Base-by-base conservation (phyloP, 2,329 filamentous ascomycete genomes). In the Beauveria brongniartii region DNA sequence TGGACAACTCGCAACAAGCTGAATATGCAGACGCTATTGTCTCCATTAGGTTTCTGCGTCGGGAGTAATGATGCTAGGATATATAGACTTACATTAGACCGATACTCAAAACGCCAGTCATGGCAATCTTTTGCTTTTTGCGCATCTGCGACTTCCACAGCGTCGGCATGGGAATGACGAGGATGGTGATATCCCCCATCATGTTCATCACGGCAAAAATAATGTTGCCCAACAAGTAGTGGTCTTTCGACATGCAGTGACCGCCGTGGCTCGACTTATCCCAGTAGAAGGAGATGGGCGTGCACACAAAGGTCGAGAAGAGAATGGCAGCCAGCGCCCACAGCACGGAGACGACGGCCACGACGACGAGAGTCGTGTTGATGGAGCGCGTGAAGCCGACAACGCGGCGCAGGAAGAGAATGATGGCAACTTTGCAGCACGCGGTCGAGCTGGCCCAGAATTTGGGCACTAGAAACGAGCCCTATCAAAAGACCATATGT, bases 251-350 rank as follows among this genome's bases (percentile, higher is more conserved):
- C 16, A 62, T 4, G 50, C 60, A 62, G n/a, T 41, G 48, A 30
- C 60, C 60, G 28, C 59, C 5, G 20, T 34, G 54, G 30, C 40
- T 34, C 3, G 60, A 52, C 60, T 58, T 53, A 50, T 62, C 40
- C 60, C 60, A 62, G 60, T 62, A 62, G 43, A 40, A 62, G 16
- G 60, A 62, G 22, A 62, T 30, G 20, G 60, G 60, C 34, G 6
- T 53, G 60, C 60, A 62, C n/a, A 40, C 20, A 37, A 62, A 62
- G 8, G 55, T 62, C 12, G 60, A 41, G 41, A 53, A 59, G 54
- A 53, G 20, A 50, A 62, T 53, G 54, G 37, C 60, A 20, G 16
- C 54, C 8, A 58, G 18, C 14, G 55, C 55, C 54, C 55, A 62
- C n/a, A 50, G 18, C 46, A 58, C 41, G 9, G 50, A 44, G 37